A percentile compares a stretch with the other conserved stretches of the same genome.
Evolutionary conservation across 495 filamentous ascomycete species (phyloP).

Genomic region (Aspergillus nanangensis): DNA sequence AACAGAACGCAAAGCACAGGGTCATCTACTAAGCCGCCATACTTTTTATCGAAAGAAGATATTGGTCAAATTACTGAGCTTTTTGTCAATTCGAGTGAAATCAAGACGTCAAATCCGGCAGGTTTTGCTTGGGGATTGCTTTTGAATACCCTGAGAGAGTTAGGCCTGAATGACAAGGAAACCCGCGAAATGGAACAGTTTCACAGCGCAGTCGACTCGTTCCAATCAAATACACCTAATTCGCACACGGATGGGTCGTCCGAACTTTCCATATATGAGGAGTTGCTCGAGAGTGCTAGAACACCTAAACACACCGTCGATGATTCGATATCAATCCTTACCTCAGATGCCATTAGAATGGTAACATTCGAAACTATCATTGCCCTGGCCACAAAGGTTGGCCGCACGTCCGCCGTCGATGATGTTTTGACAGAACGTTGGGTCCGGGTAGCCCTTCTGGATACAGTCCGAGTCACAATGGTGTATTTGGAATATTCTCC

Average conservation of each 20-base stretch:
- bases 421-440: slow-evolving; percentile 32
- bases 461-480: slow-evolving; percentile 56
- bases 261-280: slow-evolving; percentile 44
- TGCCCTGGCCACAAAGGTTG: slow-evolving; percentile 44
- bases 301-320: slow-evolving; percentile 34
- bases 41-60: slow-evolving; percentile 57
- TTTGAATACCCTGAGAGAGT: slow-evolving; percentile 59
- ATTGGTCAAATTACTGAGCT: slow-evolving; percentile 62
- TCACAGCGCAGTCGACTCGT: slow-evolving; percentile 54
- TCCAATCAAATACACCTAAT: slow-evolving; percentile 35
- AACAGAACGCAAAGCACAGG: slow-evolving; percentile 10
- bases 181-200: slow-evolving; percentile 58
- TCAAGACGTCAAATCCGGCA: slow-evolving; percentile 58
- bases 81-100: slow-evolving; percentile 47
- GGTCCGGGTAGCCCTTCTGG: slow-evolving; percentile 58
- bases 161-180: slow-evolving; percentile 54
- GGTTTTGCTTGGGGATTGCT: slow-evolving; percentile 75
- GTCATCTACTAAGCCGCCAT: slow-evolving; percentile 41
- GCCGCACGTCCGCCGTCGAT: slow-evolving; percentile 34
- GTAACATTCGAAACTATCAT: slow-evolving; percentile 60
- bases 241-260: slow-evolving; percentile 20
- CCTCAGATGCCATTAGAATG: slow-evolving; percentile 48
- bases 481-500: slow-evolving; percentile 60
- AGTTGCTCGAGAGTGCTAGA: slow-evolving; percentile 45
- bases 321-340: slow-evolving; percentile 44